A percentile compares a stretch with the other conserved stretches of the same genome.
phyloP scores from a whole-genome alignment of 495 filamentous ascomycete species.

The Aspergillus conjunctus region DNA sequence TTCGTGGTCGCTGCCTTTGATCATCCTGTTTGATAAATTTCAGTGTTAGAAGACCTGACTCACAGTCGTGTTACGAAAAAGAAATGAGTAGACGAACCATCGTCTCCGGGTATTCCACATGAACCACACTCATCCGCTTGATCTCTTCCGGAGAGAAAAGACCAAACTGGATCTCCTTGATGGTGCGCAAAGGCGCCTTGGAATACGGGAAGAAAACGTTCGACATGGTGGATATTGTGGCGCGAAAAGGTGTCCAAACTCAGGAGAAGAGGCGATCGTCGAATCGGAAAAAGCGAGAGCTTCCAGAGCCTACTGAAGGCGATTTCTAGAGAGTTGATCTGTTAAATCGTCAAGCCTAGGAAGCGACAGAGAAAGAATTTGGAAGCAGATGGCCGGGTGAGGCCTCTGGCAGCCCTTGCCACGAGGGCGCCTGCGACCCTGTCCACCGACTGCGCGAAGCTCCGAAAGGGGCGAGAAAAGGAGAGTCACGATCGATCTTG shows the following conservation, averaged over 20 bases:
- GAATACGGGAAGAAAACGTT: conserved; percentile 90
- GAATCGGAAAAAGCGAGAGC: conserved; percentile 7
- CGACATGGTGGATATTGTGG: conserved; percentile 68
- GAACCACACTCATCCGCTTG: conserved; percentile 92
- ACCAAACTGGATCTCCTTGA: conserved; percentile 98
- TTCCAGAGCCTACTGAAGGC: conserved; percentile 8
- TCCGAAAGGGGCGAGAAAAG: conserved; percentile 37
- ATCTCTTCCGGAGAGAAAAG: conserved; percentile 96
- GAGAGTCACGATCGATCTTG: conserved; percentile 25
- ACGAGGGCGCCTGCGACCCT: conserved; percentile 56
- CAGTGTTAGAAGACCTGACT: conserved; percentile 27
- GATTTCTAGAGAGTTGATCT: conserved; percentile 4
- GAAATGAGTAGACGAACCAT: conserved; percentile 61
- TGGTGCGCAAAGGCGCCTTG: conserved; percentile 90
- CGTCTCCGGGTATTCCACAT: conserved; percentile 94
- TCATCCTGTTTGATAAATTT: conserved; percentile 63
- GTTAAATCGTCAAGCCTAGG: conserved; percentile 12
- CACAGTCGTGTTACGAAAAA: conserved; percentile 12
- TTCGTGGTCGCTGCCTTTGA: conserved; percentile 79
- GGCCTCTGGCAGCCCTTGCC: conserved; percentile 58
- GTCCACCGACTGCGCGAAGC: conserved; percentile 46
- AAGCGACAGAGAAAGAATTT: conserved; percentile 42
- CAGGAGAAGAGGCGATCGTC: conserved; percentile 10
- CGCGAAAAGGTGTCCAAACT: conserved; percentile 20
- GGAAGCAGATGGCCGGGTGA: conserved; percentile 49